Base-by-base conservation (phyloP, 495 filamentous ascomycete genomes). In the Collariella sp. region DNA sequence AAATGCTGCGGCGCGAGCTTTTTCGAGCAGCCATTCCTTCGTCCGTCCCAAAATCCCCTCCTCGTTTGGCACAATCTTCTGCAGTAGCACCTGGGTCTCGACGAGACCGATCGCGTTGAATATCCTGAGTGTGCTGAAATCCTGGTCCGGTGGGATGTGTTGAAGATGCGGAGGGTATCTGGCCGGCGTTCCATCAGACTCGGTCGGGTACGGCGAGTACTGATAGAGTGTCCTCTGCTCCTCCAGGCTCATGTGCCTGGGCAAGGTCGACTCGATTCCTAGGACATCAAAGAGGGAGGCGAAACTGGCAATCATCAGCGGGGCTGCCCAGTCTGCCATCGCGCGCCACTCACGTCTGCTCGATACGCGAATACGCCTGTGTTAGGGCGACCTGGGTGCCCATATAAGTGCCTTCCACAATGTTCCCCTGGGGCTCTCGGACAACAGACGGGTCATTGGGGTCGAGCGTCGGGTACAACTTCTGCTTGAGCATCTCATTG, bases 311-410 rank as follows among this genome's bases (percentile, higher is more conserved):
- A 38, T 3, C 11, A 12, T 38, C 11, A 12, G 35, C 15, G 15
- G 35, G 5, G 15, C 11, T 13, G 15, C 35, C 11, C 10, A 12
- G 15, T 38, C 5, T 38, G 10, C 35, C 3, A 38, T 5, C 2
- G 15, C 2, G 35, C 35, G 11, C 33, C 19, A 39, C 67, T 62
- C 53, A 72, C 66, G 61, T 68, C 47, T 69, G 63, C 52, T 72
- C 70, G 36, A 72, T 67, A 5, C 64, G 64, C 13, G 62, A 58
- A 51, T 73, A 72, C 1, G 66, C 57, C 54, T 75, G 64, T 0
- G 68, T 73, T 36, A 75, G 46, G 6, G 72, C 71, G 3, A 71
- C 50, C 45, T 72, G 67, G 0, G 72, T 75, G 4, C 72, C 72
- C 18, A 60, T 46, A 44, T 71, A 73, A 6, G 61, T 63, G 1